Conservation (phyloP, 495 filamentous ascomycete genomes). For the Ramalina peruviana region DNA sequence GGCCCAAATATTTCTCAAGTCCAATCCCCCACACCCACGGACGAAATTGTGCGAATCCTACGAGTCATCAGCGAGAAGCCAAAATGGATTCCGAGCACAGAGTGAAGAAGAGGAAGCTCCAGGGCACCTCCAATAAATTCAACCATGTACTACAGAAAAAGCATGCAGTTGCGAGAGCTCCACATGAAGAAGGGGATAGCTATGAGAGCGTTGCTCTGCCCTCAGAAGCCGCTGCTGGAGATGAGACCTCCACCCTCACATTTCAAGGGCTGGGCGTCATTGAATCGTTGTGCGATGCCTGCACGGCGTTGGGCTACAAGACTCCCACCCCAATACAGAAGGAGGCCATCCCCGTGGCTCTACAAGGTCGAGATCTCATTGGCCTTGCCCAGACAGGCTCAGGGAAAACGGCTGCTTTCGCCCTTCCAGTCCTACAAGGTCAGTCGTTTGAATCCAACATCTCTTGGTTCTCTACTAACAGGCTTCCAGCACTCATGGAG, state of each 20-base stretch:
- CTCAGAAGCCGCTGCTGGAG: background rate
- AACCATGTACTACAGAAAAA: background rate
- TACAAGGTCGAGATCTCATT: slow-evolving; percentile 74
- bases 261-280: slow-evolving; percentile 84
- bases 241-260: slow-evolving; percentile 34
- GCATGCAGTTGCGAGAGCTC: background rate
- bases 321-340: slow-evolving; percentile 67
- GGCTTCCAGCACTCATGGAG: slow-evolving; percentile 50
- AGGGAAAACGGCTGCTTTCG: slow-evolving; percentile 90
- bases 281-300: slow-evolving; percentile 77
- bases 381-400: slow-evolving; percentile 88
- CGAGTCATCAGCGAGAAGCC: background rate
- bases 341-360: slow-evolving; percentile 65
- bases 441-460: background rate
- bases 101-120: background rate
- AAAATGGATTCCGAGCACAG: background rate
- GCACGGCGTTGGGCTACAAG: slow-evolving; percentile 65
- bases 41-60: too few species aligned
- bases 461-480: background rate
- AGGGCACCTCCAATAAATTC: background rate
- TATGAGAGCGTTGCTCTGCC: background rate
- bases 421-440: slow-evolving; percentile 72
- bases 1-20: too few species aligned
- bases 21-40: too few species aligned
- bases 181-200: background rate